A percentile compares a stretch with the other conserved stretches of the same genome.
These are phyloP conservation scores for Epichloe amarillans DNA, from an alignment of 2,329 filamentous ascomycete species.

Conservation along the genomic window DNA sequence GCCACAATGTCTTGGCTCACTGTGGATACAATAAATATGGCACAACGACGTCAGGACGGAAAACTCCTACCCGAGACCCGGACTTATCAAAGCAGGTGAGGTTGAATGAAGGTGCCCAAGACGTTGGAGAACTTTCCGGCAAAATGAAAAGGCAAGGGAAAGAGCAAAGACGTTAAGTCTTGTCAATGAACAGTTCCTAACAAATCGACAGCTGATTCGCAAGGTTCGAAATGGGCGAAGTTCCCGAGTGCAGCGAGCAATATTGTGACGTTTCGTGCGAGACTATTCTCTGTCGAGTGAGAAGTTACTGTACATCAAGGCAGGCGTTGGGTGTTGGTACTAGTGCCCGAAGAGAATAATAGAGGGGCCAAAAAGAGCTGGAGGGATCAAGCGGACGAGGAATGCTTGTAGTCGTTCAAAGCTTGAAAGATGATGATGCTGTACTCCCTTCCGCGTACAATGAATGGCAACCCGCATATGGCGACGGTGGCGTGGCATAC, in stretches of 20 bases:
- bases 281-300: neutral
- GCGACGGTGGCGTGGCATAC: neutral
- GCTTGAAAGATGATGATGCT: neutral
- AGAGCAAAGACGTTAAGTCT: too few species aligned
- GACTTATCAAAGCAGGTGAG: neutral
- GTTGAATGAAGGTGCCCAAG: neutral
- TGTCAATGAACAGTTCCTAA: neutral
- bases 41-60: neutral
- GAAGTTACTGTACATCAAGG: neutral
- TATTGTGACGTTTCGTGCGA: too few species aligned
- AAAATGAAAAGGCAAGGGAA: neutral
- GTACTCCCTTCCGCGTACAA: neutral
- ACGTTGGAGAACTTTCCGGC: neutral
- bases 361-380: neutral
- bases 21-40: neutral
- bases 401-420: neutral
- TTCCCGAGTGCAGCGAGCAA: too few species aligned
- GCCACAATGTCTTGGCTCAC: neutral
- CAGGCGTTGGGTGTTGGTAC: neutral
- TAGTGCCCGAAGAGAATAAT: neutral
- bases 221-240: too few species aligned
- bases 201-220: neutral
- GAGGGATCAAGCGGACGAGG: neutral
- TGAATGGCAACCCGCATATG: neutral
- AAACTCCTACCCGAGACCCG: neutral